Conservation (phyloP, 331 rosid genomes). For the Quercus phellos region DNA sequence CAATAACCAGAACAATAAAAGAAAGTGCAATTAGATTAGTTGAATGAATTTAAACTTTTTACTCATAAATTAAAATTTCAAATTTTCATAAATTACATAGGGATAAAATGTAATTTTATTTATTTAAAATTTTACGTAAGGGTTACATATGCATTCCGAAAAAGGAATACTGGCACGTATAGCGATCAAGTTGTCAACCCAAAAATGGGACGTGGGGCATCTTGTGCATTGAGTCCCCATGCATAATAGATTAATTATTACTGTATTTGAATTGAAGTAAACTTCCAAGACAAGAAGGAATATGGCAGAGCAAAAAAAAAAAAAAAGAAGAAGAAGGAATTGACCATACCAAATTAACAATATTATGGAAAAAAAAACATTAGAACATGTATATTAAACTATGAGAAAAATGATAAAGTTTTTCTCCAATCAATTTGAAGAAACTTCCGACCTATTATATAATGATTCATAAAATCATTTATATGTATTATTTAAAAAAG, state of each 20-base stretch:
- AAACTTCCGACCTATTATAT: no score
- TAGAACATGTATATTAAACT: background rate
- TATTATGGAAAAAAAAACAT: background rate
- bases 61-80: no score
- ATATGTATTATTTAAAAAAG: no score
- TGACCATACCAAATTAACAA: background rate
- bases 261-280: background rate
- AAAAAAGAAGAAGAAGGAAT: background rate
- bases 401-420: no score
- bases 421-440: no score
- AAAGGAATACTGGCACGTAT: background rate
- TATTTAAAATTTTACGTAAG: no score
- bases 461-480: no score
- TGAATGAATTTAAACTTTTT: no score
- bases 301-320: background rate
- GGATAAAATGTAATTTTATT: no score
- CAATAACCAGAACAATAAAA: no score
- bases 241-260: background rate
- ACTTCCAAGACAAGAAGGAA: background rate
- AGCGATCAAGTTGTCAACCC: background rate
- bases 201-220: background rate
- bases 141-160: background rate
- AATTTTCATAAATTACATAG: no score
- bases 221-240: background rate
- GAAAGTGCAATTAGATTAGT: no score